Base-by-base conservation (phyloP, 2,329 filamentous ascomycete species). In the Verticillium nonalfalfae region DNA sequence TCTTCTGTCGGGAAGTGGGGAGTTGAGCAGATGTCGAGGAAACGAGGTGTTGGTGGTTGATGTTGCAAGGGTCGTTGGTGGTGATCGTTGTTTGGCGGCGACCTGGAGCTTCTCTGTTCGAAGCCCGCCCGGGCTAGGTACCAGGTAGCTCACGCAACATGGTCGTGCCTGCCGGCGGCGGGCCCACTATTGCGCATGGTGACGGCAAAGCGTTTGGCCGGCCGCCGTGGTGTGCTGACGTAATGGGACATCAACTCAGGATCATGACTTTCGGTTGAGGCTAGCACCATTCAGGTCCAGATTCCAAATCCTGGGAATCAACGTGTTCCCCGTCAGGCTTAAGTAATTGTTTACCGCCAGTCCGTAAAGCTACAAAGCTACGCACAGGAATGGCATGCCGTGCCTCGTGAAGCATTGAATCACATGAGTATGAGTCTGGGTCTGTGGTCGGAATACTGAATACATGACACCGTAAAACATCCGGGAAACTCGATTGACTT, bases 91-190 rank as follows among this genome's bases (percentile, higher is more conserved):
- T 65, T 64, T 64, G 62, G 55, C 26, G 57, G 57, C 45, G 58
- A 54, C 60, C 38, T 59, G 57, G 59, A 63, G 64, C 64, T 65
- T 45, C 63, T 21, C 35, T 55, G 18, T 9, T 26, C 18, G 45
- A 52, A 52, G 45, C 45, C 45, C n/a, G 45, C 35, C 35, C 45
- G 9, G 33, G 54, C 26, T 31, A 34, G 54, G 54, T 34, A 64
- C 26, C 54, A 34, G 54, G 54, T 34, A 64, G 63, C 63, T 56
- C 63, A 64, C 63, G 63, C 63, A 64, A 64, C 59, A 61, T 64
- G 59, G 59, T 64, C 63, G 63, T 64, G 63, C 61, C 63, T 64
- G 59, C 26, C 14, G 14, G 18, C 45, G 45, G 21, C 21, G 21
- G 21, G 21, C 45, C 45, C 45, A 52, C 45, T 26, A 21, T 52